Evolutionary conservation across 1,284 basidiomycete genomes (phyloP).

Genomic region (Fomitopsis pinicola): DNA sequence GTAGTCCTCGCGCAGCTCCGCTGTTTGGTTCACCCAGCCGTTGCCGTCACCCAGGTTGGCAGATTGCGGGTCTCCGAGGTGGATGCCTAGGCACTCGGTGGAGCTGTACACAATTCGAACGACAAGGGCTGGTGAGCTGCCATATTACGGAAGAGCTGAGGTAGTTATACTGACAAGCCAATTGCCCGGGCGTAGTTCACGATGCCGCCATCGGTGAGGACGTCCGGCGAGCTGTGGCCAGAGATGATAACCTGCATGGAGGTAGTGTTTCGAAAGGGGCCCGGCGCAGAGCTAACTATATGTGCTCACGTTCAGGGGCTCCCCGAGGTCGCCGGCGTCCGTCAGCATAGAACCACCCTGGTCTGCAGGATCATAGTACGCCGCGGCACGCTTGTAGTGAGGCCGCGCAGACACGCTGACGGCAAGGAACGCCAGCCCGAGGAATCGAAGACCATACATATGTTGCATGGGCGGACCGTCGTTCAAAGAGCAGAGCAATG

Average conservation of each 20-base stretch:
- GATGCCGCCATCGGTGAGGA: slow-evolving; percentile 64
- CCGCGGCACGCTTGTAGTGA: slow-evolving; percentile 13
- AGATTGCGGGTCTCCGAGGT: slow-evolving; percentile 56
- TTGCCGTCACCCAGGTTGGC: slow-evolving; percentile 73
- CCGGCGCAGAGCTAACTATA: no score
- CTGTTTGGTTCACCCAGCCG: slow-evolving; percentile 54
- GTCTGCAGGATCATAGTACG: slow-evolving; percentile 40
- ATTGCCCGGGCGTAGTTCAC: slow-evolving; percentile 55
- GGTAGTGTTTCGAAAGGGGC: no score
- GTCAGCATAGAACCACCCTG: slow-evolving; percentile 53
- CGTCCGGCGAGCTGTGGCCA: slow-evolving; percentile 59
- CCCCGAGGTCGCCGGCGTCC: slow-evolving; percentile 47
- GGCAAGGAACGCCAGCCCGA: neutral
- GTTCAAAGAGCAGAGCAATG: neutral
- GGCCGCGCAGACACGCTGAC: neutral
- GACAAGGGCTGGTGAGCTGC: neutral
- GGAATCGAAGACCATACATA: neutral
- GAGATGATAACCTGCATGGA: slow-evolving; percentile 54
- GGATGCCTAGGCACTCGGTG: slow-evolving; percentile 68
- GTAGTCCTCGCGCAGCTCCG: slow-evolving; percentile 66
- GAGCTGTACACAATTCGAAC: slow-evolving; percentile 37
- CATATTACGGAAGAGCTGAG: no score
- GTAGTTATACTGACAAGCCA: slow-evolving; percentile 46
- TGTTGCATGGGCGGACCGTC: neutral
- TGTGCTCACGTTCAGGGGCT: slow-evolving; percentile 59